phyloP scores from a whole-genome alignment of 805 yeast genomes.

The Millerozyma acaciae region DNA sequence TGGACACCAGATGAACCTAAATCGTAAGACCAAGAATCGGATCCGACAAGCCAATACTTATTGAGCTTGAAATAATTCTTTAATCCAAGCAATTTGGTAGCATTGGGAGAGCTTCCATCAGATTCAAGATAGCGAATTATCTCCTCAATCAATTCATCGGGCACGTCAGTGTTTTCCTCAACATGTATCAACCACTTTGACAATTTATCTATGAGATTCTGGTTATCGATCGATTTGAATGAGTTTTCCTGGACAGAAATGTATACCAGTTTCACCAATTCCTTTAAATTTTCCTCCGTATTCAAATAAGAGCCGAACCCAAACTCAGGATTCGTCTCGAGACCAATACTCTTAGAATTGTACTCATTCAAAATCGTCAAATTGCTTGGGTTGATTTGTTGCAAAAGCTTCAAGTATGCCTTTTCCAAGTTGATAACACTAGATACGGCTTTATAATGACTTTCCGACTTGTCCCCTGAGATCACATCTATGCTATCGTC shows the following conservation, averaged over 20 bases:
- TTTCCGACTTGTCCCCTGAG: no score
- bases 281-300: constrained; percentile 47
- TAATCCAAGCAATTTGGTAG: constrained; percentile 44
- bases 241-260: constrained; percentile 43
- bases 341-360: constrained; percentile 41
- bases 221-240: constrained; percentile 41
- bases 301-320: constrained; percentile 78
- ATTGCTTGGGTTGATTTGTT: constrained; percentile 58
- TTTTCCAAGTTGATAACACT: constrained; percentile 59
- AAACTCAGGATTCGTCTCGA: constrained; percentile 67
- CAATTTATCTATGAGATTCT: constrained; percentile 50
- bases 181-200: constrained; percentile 67
- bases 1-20: constrained; percentile 90
- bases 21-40: constrained; percentile 95
- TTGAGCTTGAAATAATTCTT: constrained; percentile 44
- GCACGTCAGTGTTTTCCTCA: constrained; percentile 26
- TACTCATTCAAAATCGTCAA: constrained; percentile 61
- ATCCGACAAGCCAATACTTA: constrained; percentile 82
- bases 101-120: constrained; percentile 35
- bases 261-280: constrained; percentile 44
- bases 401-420: constrained; percentile 71
- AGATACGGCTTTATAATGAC: constrained; percentile 43
- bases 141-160: constrained; percentile 22
- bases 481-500: constrained; percentile 13
- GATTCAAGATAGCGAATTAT: constrained; percentile 35